phyloP scores from a whole-genome alignment of 73 alveolate genomes.

The Effrenium voratum region DNA sequence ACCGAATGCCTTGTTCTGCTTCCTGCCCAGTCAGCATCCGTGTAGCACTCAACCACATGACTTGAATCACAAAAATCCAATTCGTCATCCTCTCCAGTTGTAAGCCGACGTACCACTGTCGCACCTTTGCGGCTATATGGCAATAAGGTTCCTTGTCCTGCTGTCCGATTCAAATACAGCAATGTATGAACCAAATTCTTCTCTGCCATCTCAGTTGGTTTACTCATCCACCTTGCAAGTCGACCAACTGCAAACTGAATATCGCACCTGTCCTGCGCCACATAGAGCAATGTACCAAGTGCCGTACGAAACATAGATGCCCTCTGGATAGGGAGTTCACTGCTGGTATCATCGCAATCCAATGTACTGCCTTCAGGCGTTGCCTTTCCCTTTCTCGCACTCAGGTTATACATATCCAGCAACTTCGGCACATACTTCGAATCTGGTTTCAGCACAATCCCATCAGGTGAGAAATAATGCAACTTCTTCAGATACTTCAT shows the following conservation, averaged over 20 bases:
- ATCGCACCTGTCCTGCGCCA: background rate
- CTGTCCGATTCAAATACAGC: background rate
- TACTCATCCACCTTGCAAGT: background rate
- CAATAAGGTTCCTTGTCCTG: background rate
- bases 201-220: background rate
- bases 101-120: no score
- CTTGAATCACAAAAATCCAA: no score
- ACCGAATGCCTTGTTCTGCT: background rate
- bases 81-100: background rate
- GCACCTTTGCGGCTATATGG: background rate
- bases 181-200: background rate
- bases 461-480: background rate
- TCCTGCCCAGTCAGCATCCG: background rate
- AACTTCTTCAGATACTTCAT: background rate
- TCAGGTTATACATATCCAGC: background rate
- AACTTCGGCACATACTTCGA: background rate
- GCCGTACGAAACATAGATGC: background rate
- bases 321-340: background rate
- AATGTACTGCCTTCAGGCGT: no score
- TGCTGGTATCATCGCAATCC: background rate
- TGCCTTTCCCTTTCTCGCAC: background rate
- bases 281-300: background rate
- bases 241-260: background rate
- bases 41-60: background rate
- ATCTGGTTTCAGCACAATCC: background rate